Percentiles rank a stretch among this genome's conserved stretches.
Conservation (phyloP, 2,329 filamentous ascomycete genomes). For the Dactylellina haptotyla region DNA sequence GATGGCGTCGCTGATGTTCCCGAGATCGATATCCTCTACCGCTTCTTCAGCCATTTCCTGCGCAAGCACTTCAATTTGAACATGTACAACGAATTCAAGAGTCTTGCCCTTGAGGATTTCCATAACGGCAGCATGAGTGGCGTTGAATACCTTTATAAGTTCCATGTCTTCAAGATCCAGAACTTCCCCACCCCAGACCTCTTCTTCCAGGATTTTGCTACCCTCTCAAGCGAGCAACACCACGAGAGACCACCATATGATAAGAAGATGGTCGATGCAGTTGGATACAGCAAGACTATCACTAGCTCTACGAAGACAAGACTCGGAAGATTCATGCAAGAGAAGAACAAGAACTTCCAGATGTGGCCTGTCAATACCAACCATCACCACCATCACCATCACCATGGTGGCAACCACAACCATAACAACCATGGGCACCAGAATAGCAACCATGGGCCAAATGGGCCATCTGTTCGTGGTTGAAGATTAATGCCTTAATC, state of each 20-base stretch:
- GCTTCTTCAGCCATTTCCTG: constrained; percentile 79
- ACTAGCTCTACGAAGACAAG: constrained; percentile 53
- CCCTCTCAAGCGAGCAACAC: constrained; percentile 53
- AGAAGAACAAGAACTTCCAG: constrained; percentile 54
- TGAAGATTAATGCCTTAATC: constrained; percentile 1
- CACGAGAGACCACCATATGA: constrained; percentile 47
- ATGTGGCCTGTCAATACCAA: constrained; percentile 42
- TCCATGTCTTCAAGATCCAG: constrained; percentile 65
- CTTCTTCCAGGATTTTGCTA: constrained; percentile 57
- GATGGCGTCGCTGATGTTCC: constrained; percentile 59
- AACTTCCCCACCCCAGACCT: constrained; percentile 54
- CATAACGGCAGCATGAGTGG: constrained; percentile 68
- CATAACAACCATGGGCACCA: constrained; percentile 67
- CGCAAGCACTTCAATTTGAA: constrained; percentile 76
- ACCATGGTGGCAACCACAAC: constrained; percentile 62
- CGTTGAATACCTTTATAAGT: constrained; percentile 72
- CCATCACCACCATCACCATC: constrained; percentile 58
- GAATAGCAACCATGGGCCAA: constrained; percentile 34
- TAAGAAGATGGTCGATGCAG: constrained; percentile 50
- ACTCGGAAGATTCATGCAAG: constrained; percentile 51
- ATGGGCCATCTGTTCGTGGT: constrained; percentile 38
- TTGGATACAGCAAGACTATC: constrained; percentile 44
- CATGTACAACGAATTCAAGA: constrained; percentile 80
- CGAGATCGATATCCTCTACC: constrained; percentile 75
- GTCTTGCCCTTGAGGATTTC: constrained; percentile 73